These are phyloP conservation scores for Esteya vermicola DNA, from an alignment of 2,329 filamentous ascomycete genomes.

Conservation along the genomic window DNA sequence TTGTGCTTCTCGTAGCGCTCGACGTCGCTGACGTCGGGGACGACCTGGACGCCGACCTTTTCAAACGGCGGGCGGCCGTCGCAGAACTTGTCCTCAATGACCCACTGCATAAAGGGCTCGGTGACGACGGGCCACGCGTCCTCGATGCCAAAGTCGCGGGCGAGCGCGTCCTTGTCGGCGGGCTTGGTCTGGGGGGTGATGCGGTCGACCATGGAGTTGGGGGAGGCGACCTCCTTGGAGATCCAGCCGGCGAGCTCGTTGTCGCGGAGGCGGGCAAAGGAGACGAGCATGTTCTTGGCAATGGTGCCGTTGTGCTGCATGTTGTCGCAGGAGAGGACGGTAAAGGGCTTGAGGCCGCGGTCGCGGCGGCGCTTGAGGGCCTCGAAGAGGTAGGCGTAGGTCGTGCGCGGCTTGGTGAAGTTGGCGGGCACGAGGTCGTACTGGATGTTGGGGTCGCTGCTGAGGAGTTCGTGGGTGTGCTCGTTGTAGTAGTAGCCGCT, in stretches of 20 bases:
- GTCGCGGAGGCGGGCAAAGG: conserved; percentile 32
- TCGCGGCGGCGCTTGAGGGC: conserved; percentile 30
- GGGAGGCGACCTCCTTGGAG: conserved; percentile 30
- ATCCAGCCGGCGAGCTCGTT: conserved; percentile 35
- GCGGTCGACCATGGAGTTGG: conserved; percentile 41
- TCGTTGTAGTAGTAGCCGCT: conserved; percentile 44
- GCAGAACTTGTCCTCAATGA: conserved; percentile 36
- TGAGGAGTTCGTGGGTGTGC: conserved; percentile 37
- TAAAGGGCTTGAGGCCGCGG: conserved; percentile 35
- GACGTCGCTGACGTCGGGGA: conserved; percentile 33
- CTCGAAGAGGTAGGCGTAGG: conserved; percentile 37
- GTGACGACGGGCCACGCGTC: conserved; percentile 40
- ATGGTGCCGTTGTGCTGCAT: conserved; percentile 43
- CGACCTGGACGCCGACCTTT: conserved; percentile 36
- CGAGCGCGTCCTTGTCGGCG: conserved; percentile 28
- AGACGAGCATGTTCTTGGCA: conserved; percentile 34
- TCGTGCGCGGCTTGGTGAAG: conserved; percentile 27
- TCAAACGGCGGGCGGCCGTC: conserved; percentile 37
- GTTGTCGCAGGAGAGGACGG: conserved; percentile 40
- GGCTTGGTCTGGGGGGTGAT: conserved; percentile 36
- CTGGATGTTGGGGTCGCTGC: conserved; percentile 33
- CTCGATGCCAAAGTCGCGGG: conserved; percentile 29
- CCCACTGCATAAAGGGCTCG: conserved; percentile 42
- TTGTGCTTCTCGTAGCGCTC: conserved; percentile 43
- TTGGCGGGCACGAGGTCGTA: conserved; percentile 32